Base-by-base conservation (phyloP, 495 filamentous ascomycete genomes). In the Xylaria acuta region DNA sequence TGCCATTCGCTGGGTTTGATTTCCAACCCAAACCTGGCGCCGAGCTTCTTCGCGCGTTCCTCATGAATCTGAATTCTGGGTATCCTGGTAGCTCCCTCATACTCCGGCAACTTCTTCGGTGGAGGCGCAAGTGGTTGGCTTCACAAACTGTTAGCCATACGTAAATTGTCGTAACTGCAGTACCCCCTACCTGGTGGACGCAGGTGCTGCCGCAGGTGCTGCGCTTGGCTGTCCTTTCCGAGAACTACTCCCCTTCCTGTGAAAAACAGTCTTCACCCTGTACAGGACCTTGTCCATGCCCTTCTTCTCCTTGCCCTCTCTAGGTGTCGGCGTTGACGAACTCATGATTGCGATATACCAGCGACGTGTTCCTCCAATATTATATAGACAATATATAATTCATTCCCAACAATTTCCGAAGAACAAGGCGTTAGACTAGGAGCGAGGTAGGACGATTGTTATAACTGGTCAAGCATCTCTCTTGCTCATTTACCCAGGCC, bases 1-100 rank as follows among this genome's bases (percentile, higher is more conserved):
- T 87, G 88, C 91, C 90, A 92, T 78, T 94, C 92, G 71, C 85
- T 88, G 16, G 90, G 86, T 74, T 92, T 89, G 45, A 94, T 84
- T 64, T 89, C 89, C 73, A 95, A 74, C 51, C 91, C 92, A 73
- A 94, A 94, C 75, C 92, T 91, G 73, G 91, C 89, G 75, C 93
- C 93, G 32, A 95, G 83, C 65, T 86, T 88, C 75, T 89, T 88
- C 9, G 92, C 89, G 71, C 89, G 90, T 75, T 93, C 91, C 75
- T 91, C 88, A 64, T 92, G 90, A 59, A 90, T 73, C 63, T 87
- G 83, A 47, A 80, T 73, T 54, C 83, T 79, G 36, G 84, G 83
- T 34, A 86, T 77, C 77, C 78, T 84, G 41, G 79, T 83, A 2
- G 78, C 77, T 5, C 74, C 71, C 59, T 82, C 75, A 74, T 77